Conservation (phyloP, 148 eudicot species). For the Arctostaphylos glauca region DNA sequence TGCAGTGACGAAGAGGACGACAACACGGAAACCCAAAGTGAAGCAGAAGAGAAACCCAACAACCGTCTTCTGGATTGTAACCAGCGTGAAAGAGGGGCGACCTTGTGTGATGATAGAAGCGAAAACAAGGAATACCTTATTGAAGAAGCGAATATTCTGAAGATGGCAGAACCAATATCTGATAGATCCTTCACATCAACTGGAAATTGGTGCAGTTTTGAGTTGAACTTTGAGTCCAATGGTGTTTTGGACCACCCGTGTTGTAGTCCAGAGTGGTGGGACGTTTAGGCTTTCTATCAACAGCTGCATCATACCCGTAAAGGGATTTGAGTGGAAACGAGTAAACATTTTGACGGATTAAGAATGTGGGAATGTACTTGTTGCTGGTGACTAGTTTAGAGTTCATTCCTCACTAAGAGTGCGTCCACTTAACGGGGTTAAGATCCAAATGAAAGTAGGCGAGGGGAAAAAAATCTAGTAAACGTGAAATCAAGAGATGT, state of each 20-base stretch:
- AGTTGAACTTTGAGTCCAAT: constrained; percentile 18
- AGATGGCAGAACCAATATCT: constrained; percentile 20
- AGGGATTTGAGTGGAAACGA: neutral
- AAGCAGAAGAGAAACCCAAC: constrained; percentile 1
- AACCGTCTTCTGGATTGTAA: neutral
- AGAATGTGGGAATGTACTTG: neutral
- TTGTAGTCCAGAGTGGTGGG: constrained; percentile 34
- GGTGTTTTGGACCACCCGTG: constrained; percentile 23
- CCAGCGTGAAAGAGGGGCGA: constrained; percentile 5
- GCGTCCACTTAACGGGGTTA: neutral
- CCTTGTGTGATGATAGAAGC: neutral
- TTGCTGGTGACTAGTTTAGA: neutral
- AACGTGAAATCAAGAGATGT: neutral
- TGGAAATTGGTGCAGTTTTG: constrained; percentile 23
- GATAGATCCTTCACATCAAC: constrained; percentile 20
- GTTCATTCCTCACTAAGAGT: neutral
- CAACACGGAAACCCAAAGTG: constrained; percentile 8
- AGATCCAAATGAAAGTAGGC: neutral
- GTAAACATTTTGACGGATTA: neutral
- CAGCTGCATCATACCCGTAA: neutral
- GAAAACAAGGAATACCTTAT: constrained; percentile 15
- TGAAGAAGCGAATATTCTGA: constrained; percentile 17
- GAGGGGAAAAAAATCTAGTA: neutral
- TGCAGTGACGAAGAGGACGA: constrained; percentile 17
- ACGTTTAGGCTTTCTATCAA: constrained; percentile 16